Evolutionary conservation across 768 basidiomycete species (phyloP).

Genomic region (Termitomyces sp.): DNA sequence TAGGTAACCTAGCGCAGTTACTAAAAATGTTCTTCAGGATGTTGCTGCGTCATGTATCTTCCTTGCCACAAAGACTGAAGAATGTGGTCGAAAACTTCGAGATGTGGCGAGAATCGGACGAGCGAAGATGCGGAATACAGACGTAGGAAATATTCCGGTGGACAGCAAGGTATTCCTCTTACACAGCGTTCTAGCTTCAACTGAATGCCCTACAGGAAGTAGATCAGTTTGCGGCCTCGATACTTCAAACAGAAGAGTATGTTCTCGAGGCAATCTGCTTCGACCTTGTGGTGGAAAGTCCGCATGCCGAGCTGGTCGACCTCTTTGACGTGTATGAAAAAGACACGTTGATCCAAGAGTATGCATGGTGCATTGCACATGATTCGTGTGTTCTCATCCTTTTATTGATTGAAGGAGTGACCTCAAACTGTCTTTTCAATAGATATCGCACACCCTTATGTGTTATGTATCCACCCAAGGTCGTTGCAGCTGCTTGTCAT

Average conservation of each 20-base stretch:
- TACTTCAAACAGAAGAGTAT: conserved; percentile 71
- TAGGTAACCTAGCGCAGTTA: background rate
- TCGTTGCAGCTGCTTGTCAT: conserved; percentile 75
- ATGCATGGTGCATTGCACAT: conserved; percentile 82
- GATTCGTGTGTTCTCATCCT: conserved; percentile 59
- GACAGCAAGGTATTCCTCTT: conserved; percentile 55
- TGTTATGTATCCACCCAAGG: conserved; percentile 58
- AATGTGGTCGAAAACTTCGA: conserved; percentile 81
- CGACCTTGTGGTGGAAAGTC: conserved; percentile 74
- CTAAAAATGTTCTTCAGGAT: conserved; percentile 40
- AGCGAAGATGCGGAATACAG: conserved; percentile 55
- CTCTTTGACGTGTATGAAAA: conserved; percentile 55
- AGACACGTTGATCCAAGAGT: conserved; percentile 53
- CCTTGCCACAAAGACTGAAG: conserved; percentile 88
- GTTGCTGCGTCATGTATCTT: conserved; percentile 85
- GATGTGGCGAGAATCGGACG: conserved; percentile 76
- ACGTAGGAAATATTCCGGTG: conserved; percentile 48
- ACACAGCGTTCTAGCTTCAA: background rate
- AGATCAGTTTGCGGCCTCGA: conserved; percentile 61
- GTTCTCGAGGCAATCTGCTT: conserved; percentile 82
- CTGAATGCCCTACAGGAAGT: conserved; percentile 50
- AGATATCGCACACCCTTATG: conserved; percentile 82
- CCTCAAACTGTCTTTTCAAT: conserved; percentile 7
- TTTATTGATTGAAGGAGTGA: conserved; percentile 4
- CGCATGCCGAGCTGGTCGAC: conserved; percentile 71